Evolutionary conservation across 2,329 filamentous ascomycete species (phyloP), one percentile per base, ranked within the genome.

Genomic region (Venturia pyrina): DNA sequence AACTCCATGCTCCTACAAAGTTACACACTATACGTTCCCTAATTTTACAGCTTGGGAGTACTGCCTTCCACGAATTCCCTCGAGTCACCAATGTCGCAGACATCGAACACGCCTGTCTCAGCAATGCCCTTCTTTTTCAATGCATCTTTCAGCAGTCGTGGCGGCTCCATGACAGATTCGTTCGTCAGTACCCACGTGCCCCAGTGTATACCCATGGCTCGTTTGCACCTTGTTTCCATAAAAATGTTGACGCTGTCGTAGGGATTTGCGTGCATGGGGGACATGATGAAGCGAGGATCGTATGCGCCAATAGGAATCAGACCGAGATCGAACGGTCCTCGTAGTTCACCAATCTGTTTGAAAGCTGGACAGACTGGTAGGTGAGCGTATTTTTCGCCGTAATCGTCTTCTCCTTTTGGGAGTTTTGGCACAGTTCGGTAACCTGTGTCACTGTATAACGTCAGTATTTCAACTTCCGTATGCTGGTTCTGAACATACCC

Each of bases 251-350:
- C 92, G 0, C 88, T 85, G 74, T 98, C 93, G 70, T 86, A 87
- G 0, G 93, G 93, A 74, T 96, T 90, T 8, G 90, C 89, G 75
- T 98, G 93, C 83, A 96, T 87, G 24, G 86, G 80, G 60, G 87
- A 91, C 81, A 95, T 93, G 68, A 95, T 76, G 71, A 76, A 82
- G 32, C 90, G 82, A 0, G 89, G 90, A 67, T 85, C 81, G 32
- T 97, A 97, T 1, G 93, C 93, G 64, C 93, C 93, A 70, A 98
- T 97, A 48, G 93, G 93, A 69, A 98, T 95, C 65, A 97, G 78
- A 0, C 93, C 93, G 7, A 98, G 83, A 74, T 97, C 91, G 72
- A 97, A 96, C 0, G 91, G 91, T 0, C 93, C 93, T 43, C 91
- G 83, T 64, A 88, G 82, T 19, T 86, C 78, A 68, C 93, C 93